Evolutionary conservation across 169 alveolate genomes (phyloP), one percentile per base, ranked within the genome.

Genomic region (Eimeria maxima): DNA sequence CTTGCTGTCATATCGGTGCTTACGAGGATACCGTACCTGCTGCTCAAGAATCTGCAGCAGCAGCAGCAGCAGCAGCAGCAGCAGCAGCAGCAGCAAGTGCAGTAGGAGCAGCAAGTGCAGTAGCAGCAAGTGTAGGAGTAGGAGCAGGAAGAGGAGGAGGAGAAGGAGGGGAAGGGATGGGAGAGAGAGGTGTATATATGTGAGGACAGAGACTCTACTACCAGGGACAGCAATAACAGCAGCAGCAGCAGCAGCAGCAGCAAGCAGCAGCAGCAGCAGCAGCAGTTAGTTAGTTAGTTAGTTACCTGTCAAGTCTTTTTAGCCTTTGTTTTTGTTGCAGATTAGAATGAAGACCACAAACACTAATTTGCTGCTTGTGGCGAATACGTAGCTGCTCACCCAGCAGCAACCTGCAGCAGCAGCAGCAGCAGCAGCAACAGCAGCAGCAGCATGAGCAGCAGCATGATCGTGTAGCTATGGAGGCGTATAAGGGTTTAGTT

Each of bases 1-100:
- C 99, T 96, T 29, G 99, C 98, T 8, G 99, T 99, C 6, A 99
- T 98, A 95, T 99, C 99, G 13, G 99, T 99, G 29, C 99, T 99
- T 2, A 98, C 98, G 8, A 98, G 96, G 13, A 98, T 44, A 67
- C 98, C 96, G 71, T 97, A 95, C 53, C 97, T 98, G 65, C 99
- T 99, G 8, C 98, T 50, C 18, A 5, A 7, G 57, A 50, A 50
- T 11, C 57, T 50, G 57, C 57, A 50, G 57, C 57, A 50, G 57
- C 57, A 50, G 57, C 57, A 50, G 11, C 57, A 50, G 57, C 57
- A 50, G 57, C 57, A 50, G 57, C 57, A 50, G 57, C 57, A 50
- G 57, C 57, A 50, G 57, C 57, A 50, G 57, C 18, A 7, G 57
- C 11, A 50, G 57, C 57, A 50, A 11, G 5, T 7, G 57, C 57